These are phyloP conservation scores for Skeletonema potamos DNA, from an alignment of 108 stramenopile species.

Conservation along the genomic window DNA sequence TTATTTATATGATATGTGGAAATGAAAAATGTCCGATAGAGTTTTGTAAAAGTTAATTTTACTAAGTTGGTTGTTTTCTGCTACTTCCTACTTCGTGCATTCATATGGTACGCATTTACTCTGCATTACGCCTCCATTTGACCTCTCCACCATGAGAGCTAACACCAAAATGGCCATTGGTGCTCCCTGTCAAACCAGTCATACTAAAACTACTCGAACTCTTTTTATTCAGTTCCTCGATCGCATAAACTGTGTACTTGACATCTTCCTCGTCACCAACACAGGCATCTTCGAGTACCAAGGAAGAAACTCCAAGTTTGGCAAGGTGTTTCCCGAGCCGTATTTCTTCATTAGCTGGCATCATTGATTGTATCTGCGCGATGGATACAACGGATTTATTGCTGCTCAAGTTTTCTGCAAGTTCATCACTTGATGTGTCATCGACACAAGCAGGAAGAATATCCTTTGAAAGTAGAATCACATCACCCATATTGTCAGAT, in stretches of 20 bases:
- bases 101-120: neutral
- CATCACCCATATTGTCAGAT: conserved; percentile 19
- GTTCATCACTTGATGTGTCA: conserved; percentile 3
- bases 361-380: conserved; percentile 55
- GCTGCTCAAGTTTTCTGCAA: conserved; percentile 15
- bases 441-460: conserved; percentile 1
- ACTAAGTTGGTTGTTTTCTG: neutral
- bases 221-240: conserved; percentile 62
- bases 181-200: conserved; percentile 69
- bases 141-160: conserved; percentile 44
- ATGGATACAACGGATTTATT: conserved; percentile 45
- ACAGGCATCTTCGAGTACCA: conserved; percentile 42
- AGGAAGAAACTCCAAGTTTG: conserved; percentile 32
- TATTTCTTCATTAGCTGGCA: conserved; percentile 49
- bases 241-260: conserved; percentile 55
- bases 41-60: neutral
- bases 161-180: conserved; percentile 74
- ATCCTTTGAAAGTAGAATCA: conserved; percentile 36
- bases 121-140: conserved; percentile 25
- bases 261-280: conserved; percentile 66
- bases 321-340: conserved; percentile 28
- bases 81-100: neutral
- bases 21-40: neutral
- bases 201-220: conserved; percentile 59
- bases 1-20: neutral